phyloP scores from a whole-genome alignment of 805 yeast genomes.

The Metschnikowia lachancei region DNA sequence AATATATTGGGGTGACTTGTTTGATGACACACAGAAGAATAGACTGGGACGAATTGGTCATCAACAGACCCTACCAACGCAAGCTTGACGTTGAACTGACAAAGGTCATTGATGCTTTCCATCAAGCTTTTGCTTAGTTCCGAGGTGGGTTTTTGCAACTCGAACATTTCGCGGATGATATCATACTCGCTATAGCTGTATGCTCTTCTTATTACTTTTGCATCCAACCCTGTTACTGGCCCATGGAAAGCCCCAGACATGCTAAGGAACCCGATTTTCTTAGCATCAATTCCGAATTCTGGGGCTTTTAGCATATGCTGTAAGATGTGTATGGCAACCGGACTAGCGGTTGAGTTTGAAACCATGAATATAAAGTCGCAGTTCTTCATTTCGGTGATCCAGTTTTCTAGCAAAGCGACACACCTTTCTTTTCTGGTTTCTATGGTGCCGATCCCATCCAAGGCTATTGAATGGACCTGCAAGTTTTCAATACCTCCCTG shows the following conservation, averaged over 20 bases:
- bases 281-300: slow-evolving; percentile 9
- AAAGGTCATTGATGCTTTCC: slow-evolving; percentile 22
- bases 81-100: slow-evolving; percentile 31
- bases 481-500: slow-evolving; percentile 6
- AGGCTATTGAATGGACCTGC: slow-evolving; percentile 36
- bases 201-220: slow-evolving; percentile 40
- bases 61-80: slow-evolving; percentile 33
- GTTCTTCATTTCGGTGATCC: slow-evolving; percentile 28
- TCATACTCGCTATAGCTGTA: slow-evolving; percentile 36
- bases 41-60: slow-evolving; percentile 39
- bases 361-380: slow-evolving; percentile 35
- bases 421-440: slow-evolving; percentile 28
- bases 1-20: slow-evolving; percentile 39
- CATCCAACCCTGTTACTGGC: slow-evolving; percentile 30
- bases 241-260: slow-evolving; percentile 38
- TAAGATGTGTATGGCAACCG: slow-evolving; percentile 30
- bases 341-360: slow-evolving; percentile 35
- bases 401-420: slow-evolving; percentile 29
- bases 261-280: slow-evolving; percentile 34
- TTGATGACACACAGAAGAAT: slow-evolving; percentile 30
- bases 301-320: slow-evolving; percentile 17
- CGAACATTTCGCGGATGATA: slow-evolving; percentile 36
- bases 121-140: slow-evolving; percentile 17
- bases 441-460: slow-evolving; percentile 41
- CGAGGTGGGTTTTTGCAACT: slow-evolving; percentile 27